Evolutionary conservation across 768 basidiomycete species (phyloP).

Genomic region (Mycena crocata): DNA sequence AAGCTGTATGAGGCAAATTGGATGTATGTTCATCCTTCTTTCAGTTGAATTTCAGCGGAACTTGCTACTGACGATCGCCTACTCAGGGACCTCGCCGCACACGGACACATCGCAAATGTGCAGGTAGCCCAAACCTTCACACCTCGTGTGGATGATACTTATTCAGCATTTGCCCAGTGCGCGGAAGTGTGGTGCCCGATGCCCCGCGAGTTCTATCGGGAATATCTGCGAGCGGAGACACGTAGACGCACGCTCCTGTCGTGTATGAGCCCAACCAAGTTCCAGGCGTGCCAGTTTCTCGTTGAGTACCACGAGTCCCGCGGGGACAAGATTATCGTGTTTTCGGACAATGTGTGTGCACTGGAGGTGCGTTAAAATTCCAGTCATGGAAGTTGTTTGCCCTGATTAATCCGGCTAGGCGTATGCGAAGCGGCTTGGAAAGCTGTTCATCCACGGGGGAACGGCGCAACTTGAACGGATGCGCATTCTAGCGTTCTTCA

Average conservation of each 20-base stretch:
- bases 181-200: conserved; percentile 99
- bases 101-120: conserved; percentile 99
- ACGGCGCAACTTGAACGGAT: conserved; percentile 96
- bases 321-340: conserved; percentile 99
- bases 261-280: conserved; percentile 99
- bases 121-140: conserved; percentile 75
- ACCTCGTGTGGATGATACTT: background rate
- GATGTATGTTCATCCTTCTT: conserved; percentile 69
- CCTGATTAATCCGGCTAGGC: conserved; percentile 56
- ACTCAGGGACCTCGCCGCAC: conserved; percentile 94
- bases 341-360: conserved; percentile 98
- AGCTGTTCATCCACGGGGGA: conserved; percentile 96
- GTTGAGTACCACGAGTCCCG: conserved; percentile 98
- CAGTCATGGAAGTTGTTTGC: conserved; percentile 4
- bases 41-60: conserved; percentile 9
- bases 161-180: conserved; percentile 65
- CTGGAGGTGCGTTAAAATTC: conserved; percentile 81
- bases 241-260: conserved; percentile 96
- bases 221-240: conserved; percentile 93
- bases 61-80: conserved; percentile 29
- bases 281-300: conserved; percentile 98
- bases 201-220: conserved; percentile 99
- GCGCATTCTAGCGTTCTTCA: conserved; percentile 94
- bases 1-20: conserved; percentile 99
- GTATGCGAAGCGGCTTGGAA: conserved; percentile 93